A percentile compares a stretch with the other conserved stretches of the same genome.
Conservation (phyloP, 768 basidiomycete species). For the Tricholoma terreum region DNA sequence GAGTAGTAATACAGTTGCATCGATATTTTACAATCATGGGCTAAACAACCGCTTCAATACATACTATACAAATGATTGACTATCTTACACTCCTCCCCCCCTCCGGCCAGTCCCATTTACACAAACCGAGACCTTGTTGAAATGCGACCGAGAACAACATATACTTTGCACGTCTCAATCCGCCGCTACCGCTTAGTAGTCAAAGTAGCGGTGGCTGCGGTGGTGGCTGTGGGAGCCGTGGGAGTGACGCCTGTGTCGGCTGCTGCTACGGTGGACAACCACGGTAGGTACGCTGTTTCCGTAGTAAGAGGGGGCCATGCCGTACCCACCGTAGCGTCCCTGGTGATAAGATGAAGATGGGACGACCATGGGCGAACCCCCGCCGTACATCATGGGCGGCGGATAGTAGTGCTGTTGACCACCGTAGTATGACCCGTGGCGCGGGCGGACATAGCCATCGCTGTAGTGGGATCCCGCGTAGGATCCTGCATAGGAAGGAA, state of each 20-base stretch:
- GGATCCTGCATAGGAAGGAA: conserved; percentile 15
- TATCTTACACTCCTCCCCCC: neutral
- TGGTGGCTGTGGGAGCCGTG: neutral
- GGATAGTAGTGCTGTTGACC: conserved; percentile 2
- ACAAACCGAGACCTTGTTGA: neutral
- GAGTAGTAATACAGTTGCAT: too few species aligned
- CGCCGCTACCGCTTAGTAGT: neutral
- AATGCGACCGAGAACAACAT: neutral
- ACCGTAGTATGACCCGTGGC: neutral
- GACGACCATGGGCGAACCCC: conserved; percentile 12
- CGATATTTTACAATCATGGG: too few species aligned
- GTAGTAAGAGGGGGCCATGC: neutral
- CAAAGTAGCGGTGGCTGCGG: neutral
- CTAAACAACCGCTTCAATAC: too few species aligned
- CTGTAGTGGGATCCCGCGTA: conserved; percentile 13
- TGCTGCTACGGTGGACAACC: neutral
- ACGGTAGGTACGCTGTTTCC: neutral
- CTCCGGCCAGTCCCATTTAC: neutral
- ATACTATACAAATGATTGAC: neutral
- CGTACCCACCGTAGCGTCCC: neutral
- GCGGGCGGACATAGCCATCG: conserved; percentile 4
- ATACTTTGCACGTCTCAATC: neutral
- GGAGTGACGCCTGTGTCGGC: neutral
- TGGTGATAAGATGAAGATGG: conserved; percentile 9
- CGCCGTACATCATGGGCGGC: conserved; percentile 12